Evolutionary conservation across 768 basidiomycete genomes (phyloP).

Genomic region (Lentinula boryana): DNA sequence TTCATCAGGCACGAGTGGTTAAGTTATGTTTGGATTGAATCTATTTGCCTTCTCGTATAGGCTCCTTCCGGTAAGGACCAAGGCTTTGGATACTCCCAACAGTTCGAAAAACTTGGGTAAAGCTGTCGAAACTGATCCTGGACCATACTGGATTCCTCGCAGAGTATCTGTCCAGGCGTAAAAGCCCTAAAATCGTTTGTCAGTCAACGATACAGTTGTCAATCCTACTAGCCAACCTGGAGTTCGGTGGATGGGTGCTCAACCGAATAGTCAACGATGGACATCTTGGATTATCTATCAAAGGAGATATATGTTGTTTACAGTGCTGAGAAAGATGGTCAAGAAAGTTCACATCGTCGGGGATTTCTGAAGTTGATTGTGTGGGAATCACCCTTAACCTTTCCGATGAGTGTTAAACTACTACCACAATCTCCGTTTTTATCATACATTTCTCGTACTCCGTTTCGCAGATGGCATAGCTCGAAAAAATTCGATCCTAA

Average conservation of each 20-base stretch:
- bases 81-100: constrained; percentile 54
- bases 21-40: background rate
- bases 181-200: constrained; percentile 34
- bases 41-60: constrained; percentile 52
- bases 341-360: background rate
- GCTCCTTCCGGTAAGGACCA: constrained; percentile 69
- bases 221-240: background rate
- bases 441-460: background rate
- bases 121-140: constrained; percentile 55
- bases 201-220: background rate
- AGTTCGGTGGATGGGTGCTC: constrained; percentile 1
- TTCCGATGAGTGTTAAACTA: background rate
- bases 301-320: background rate
- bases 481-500: background rate
- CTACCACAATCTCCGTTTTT: background rate
- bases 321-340: background rate
- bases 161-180: constrained; percentile 68
- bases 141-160: constrained; percentile 67
- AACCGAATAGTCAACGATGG: constrained; percentile 2
- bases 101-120: constrained; percentile 54
- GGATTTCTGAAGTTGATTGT: background rate
- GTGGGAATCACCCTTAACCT: background rate
- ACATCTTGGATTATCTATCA: background rate
- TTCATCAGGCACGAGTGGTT: background rate
- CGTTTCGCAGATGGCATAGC: constrained; percentile 1